Evolutionary conservation across 148 eudicot genomes (phyloP).

Genomic region (Rhododendron vialii): DNA sequence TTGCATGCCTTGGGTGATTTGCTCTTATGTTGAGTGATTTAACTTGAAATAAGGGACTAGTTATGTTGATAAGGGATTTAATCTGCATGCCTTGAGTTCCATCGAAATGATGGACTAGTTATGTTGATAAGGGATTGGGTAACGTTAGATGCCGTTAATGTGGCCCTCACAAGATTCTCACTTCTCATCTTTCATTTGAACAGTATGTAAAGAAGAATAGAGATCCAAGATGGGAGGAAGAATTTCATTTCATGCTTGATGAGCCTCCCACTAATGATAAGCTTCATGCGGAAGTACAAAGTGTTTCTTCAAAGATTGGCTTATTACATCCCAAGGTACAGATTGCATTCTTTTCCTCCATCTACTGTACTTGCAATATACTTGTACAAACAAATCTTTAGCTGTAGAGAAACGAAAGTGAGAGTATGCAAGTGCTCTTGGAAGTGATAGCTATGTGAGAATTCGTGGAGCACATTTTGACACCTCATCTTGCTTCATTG

Average conservation of each 20-base stretch:
- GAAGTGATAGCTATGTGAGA: background rate
- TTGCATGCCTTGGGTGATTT: background rate
- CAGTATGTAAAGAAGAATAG: constrained; percentile 44
- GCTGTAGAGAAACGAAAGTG: background rate
- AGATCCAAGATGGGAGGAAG: constrained; percentile 58
- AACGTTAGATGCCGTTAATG: background rate
- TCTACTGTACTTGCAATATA: background rate
- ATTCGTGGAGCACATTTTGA: background rate
- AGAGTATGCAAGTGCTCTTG: background rate
- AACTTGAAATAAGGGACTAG: background rate
- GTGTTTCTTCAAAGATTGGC: constrained; percentile 40
- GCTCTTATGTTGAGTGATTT: background rate
- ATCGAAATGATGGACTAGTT: background rate
- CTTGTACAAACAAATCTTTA: background rate
- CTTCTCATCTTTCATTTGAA: constrained; percentile 8
- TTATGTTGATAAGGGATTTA: background rate
- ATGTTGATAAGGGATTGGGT: background rate
- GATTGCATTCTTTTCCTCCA: background rate
- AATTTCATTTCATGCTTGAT: constrained; percentile 45
- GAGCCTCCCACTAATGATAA: constrained; percentile 46
- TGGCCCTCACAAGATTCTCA: background rate
- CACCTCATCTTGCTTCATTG: background rate
- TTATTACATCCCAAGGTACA: constrained; percentile 41
- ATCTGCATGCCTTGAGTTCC: background rate
- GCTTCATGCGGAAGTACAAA: constrained; percentile 43